A percentile compares a stretch with the other conserved stretches of the same genome.
Conservation (phyloP, 768 basidiomycete species). For the Clavaria fumosa region DNA sequence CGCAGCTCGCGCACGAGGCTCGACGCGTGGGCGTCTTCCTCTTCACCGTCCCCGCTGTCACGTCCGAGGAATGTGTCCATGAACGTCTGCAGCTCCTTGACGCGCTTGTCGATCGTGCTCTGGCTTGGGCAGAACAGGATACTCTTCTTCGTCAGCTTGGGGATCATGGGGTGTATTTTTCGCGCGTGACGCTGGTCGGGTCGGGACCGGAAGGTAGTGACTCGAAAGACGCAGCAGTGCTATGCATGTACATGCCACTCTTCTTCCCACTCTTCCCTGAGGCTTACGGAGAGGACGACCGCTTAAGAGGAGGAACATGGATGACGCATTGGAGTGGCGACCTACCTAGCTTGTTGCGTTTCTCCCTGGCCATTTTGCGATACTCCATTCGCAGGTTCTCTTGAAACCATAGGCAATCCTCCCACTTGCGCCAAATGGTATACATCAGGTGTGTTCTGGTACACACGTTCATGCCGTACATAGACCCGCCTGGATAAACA, state of each 20-base stretch:
- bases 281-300: too few species aligned
- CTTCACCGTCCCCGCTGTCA: too few species aligned
- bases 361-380: too few species aligned
- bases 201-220: constrained; percentile 76
- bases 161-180: constrained; percentile 51
- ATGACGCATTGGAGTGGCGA: too few species aligned
- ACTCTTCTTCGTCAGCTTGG: constrained; percentile 54
- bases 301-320: too few species aligned
- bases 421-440: too few species aligned
- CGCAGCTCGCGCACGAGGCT: constrained; percentile 52
- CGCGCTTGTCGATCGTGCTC: constrained; percentile 47
- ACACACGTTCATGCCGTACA: too few species aligned
- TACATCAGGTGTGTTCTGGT: too few species aligned
- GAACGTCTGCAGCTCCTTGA: constrained; percentile 41
- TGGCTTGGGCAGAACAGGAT: constrained; percentile 59
- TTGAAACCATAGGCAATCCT: too few species aligned
- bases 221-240: constrained; percentile 71
- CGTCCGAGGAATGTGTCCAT: constrained; percentile 44
- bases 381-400: too few species aligned
- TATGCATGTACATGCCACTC: constrained; percentile 51
- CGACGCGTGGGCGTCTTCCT: constrained; percentile 47
- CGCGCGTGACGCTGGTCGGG: constrained; percentile 55
- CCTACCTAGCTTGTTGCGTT: too few species aligned
- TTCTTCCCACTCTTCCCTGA: constrained; percentile 73
- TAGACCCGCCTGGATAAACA: too few species aligned